phyloP scores from a whole-genome alignment of 768 basidiomycete species.

The Lactarius indigo region DNA sequence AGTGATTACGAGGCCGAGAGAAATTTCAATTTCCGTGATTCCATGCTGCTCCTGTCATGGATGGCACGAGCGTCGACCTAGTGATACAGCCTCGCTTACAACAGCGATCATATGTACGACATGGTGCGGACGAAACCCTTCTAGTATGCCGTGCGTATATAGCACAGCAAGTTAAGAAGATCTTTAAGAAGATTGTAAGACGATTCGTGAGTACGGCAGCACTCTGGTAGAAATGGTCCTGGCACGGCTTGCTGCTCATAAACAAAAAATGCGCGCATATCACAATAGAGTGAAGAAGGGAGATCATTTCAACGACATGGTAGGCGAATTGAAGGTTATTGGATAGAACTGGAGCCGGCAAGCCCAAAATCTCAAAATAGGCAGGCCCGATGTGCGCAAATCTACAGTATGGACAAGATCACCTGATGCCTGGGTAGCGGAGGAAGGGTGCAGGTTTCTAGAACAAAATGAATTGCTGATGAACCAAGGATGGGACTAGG shows the following conservation, averaged over 20 bases:
- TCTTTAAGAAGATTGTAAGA: background rate
- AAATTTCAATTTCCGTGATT: background rate
- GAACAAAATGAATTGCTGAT: too few relatives aligned
- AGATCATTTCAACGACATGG: background rate
- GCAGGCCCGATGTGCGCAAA: background rate
- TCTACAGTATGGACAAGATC: background rate
- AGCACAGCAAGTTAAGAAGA: background rate
- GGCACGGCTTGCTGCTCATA: background rate
- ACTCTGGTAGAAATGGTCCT: background rate
- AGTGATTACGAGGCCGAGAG: too few relatives aligned
- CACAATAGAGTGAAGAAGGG: background rate
- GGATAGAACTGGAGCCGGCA: background rate
- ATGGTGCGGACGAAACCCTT: background rate
- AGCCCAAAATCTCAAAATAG: background rate
- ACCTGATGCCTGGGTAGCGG: background rate
- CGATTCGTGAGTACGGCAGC: background rate
- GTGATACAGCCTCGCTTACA: background rate
- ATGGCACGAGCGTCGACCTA: too few relatives aligned
- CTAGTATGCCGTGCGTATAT: background rate
- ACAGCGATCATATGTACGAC: background rate
- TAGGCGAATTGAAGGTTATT: background rate
- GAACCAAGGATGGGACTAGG: too few relatives aligned
- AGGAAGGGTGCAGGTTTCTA: background rate
- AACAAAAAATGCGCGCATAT: background rate
- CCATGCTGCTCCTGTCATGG: background rate